These are phyloP conservation scores for Rhynchospora tenuis DNA, from an alignment of 176 grass and related monocot genomes.

Conservation along the genomic window DNA sequence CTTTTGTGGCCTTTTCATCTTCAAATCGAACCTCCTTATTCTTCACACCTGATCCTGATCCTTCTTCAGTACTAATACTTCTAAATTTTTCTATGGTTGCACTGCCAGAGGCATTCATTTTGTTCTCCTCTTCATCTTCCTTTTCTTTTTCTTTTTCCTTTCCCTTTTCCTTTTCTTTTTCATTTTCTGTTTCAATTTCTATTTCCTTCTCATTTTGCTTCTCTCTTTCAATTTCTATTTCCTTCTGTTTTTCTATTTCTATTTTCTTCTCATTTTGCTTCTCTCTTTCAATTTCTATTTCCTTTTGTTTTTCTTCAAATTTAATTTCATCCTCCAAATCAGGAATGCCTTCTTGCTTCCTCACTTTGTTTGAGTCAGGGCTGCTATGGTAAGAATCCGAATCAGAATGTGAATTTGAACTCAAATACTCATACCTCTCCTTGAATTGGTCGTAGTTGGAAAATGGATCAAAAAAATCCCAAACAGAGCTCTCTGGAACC, in stretches of 20 bases:
- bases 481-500: constrained; percentile 36
- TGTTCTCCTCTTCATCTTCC: constrained; percentile 24
- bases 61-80: constrained; percentile 12
- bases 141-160: constrained; percentile 33
- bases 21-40: constrained; percentile 50
- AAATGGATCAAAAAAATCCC: constrained; percentile 83
- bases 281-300: background rate
- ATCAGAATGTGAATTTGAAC: background rate
- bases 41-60: constrained; percentile 24
- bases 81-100: constrained; percentile 1
- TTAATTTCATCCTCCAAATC: constrained; percentile 78
- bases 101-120: background rate
- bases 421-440: constrained; percentile 12
- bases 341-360: constrained; percentile 81
- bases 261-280: background rate
- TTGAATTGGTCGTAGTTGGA: constrained; percentile 43
- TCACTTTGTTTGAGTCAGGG: constrained; percentile 50
- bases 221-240: constrained; percentile 4
- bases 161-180: constrained; percentile 8
- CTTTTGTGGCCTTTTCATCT: constrained; percentile 25
- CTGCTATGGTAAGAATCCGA: constrained; percentile 32
- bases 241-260: constrained; percentile 21
- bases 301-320: constrained; percentile 30
- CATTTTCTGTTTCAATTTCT: constrained; percentile 31
- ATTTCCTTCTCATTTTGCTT: constrained; percentile 23